phyloP scores from a whole-genome alignment of 495 filamentous ascomycete species.

The Aspergillus egyptiacus region DNA sequence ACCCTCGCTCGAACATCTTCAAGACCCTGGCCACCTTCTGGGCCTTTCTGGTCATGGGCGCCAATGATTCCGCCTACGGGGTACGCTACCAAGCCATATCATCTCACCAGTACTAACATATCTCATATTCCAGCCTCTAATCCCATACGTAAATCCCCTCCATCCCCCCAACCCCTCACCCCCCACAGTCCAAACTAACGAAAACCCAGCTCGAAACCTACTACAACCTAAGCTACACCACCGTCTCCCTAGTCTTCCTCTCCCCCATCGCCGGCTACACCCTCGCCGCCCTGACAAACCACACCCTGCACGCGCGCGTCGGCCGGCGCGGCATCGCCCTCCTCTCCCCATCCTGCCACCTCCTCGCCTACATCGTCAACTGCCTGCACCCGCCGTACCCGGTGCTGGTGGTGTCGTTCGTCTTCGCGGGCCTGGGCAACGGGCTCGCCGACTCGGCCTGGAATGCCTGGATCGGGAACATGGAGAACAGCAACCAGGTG shows the following conservation, averaged over 20 bases:
- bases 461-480: constrained; percentile 61
- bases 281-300: constrained; percentile 51
- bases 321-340: constrained; percentile 73
- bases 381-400: constrained; percentile 55
- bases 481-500: constrained; percentile 57
- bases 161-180: neutral
- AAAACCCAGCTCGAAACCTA: constrained; percentile 48
- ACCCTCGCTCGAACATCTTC: constrained; percentile 57
- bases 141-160: constrained; percentile 43
- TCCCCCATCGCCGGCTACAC: constrained; percentile 57
- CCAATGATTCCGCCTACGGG: constrained; percentile 76
- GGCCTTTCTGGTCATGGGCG: constrained; percentile 71
- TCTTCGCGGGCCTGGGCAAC: constrained; percentile 58
- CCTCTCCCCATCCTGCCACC: constrained; percentile 56
- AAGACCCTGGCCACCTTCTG: constrained; percentile 63
- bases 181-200: neutral
- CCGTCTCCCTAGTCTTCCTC: constrained; percentile 60
- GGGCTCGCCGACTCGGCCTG: constrained; percentile 57
- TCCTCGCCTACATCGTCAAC: constrained; percentile 59
- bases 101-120: constrained; percentile 2
- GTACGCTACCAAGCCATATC: constrained; percentile 40
- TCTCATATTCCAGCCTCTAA: constrained; percentile 49
- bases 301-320: constrained; percentile 49
- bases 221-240: constrained; percentile 51
- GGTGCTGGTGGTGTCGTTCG: constrained; percentile 51